Conservation (phyloP, 306 rosid genomes). For the Geum urbanum region DNA sequence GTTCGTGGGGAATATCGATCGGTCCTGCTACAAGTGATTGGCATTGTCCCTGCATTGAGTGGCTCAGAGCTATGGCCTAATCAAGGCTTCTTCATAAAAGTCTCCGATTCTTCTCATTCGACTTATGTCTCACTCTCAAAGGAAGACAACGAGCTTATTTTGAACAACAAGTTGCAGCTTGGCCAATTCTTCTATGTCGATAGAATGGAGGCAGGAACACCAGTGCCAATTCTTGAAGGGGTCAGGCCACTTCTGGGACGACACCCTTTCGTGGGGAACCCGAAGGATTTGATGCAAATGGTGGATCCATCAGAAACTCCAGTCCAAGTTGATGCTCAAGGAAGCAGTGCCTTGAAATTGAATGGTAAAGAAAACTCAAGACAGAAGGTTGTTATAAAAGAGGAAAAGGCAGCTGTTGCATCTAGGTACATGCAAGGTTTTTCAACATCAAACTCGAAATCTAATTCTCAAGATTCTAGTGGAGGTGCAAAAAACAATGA, state of each 20-base stretch:
- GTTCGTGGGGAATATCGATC: slow-evolving; percentile 82
- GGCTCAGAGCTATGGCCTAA: slow-evolving; percentile 95
- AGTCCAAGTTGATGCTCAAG: slow-evolving; percentile 31
- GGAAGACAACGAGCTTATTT: slow-evolving; percentile 74
- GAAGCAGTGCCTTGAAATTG: slow-evolving; percentile 29
- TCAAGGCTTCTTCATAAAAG: slow-evolving; percentile 81
- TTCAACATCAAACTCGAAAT: slow-evolving; percentile 40
- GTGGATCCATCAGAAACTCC: slow-evolving; percentile 51
- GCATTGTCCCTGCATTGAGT: slow-evolving; percentile 77
- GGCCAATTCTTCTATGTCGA: slow-evolving; percentile 91
- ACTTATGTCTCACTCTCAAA: slow-evolving; percentile 74
- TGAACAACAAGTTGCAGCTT: slow-evolving; percentile 80
- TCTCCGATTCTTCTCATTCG: slow-evolving; percentile 88
- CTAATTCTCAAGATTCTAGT: slow-evolving; percentile 34
- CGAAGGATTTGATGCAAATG: slow-evolving; percentile 94
- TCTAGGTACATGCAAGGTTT: slow-evolving; percentile 92
- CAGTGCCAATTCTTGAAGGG: slow-evolving; percentile 72
- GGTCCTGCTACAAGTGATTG: slow-evolving; percentile 76
- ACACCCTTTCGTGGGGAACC: slow-evolving; percentile 75
- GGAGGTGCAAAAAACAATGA: slow-evolving; percentile 49
- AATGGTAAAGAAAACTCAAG: slow-evolving; percentile 50
- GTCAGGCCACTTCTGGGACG: slow-evolving; percentile 74
- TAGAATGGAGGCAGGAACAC: slow-evolving; percentile 55
- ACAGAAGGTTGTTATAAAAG: slow-evolving; percentile 72
- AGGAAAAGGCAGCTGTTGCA: slow-evolving; percentile 68